These are phyloP conservation scores for Podospora didyma DNA, from an alignment of 495 filamentous ascomycete species.

Conservation along the genomic window DNA sequence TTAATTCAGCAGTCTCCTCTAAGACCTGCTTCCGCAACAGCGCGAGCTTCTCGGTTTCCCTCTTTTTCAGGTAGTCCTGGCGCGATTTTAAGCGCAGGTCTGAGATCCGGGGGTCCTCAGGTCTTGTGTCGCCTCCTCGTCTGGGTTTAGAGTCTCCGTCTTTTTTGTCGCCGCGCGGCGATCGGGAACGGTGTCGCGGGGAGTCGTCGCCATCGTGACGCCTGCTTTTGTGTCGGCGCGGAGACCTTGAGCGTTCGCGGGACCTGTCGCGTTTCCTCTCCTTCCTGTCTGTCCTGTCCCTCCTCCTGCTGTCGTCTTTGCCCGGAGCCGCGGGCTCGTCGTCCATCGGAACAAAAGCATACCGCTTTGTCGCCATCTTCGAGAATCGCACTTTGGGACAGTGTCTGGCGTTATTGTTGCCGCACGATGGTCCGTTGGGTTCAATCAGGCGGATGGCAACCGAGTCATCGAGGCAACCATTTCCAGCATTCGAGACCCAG, in stretches of 20 bases:
- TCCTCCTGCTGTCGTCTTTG: conserved; percentile 48
- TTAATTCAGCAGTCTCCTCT: conserved; percentile 80
- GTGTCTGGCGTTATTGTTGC: neutral
- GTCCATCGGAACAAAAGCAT: conserved; percentile 80
- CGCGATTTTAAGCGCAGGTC: conserved; percentile 78
- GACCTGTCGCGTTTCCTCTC: conserved; percentile 47
- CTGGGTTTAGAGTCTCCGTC: neutral
- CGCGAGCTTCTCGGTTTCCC: conserved; percentile 79
- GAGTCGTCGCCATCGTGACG: conserved; percentile 25
- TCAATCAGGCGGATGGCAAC: neutral
- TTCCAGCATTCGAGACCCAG: neutral
- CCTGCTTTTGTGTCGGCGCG: conserved; percentile 27
- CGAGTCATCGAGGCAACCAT: neutral
- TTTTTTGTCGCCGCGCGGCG: conserved; percentile 12
- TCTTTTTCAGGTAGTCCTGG: conserved; percentile 90
- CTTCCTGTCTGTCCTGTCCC: conserved; percentile 49
- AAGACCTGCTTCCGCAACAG: conserved; percentile 86
- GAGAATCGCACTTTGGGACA: neutral
- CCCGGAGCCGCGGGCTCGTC: conserved; percentile 59
- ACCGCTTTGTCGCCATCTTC: conserved; percentile 60
- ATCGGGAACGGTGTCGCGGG: conserved; percentile 24
- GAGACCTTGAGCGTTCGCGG: conserved; percentile 32
- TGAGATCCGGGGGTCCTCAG: conserved; percentile 53
- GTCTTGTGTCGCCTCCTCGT: conserved; percentile 8
- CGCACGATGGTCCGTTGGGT: neutral